Base-by-base conservation (phyloP, 2,329 filamentous ascomycete species). In the Zymoseptoria passerinii region DNA sequence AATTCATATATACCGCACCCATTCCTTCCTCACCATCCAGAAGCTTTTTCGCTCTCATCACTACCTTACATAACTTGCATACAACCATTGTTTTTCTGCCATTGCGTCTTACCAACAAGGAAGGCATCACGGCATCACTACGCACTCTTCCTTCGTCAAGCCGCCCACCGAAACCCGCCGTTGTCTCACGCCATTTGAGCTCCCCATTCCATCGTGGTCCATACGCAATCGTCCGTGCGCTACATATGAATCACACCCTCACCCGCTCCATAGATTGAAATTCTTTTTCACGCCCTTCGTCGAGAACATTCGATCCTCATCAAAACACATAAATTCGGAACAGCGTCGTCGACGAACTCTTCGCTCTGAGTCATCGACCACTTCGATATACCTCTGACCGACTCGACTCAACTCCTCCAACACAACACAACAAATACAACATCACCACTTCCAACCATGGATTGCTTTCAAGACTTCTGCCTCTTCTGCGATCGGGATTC, bases 401-500 rank as follows among this genome's bases (percentile, higher is more conserved):
- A 52, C 50, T 28, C 50, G 23, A 28, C 23, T 23, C 23, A 4
- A 23, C 23, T 23, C 23, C 23, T 18, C 23, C 50, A 28, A 28
- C 23, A 52, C 48, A 29, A 29, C 51, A 51, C 51, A 55, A 49
- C 27, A n/a, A n/a, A n/a, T n/a, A 61, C 54, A 60, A 28, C 50
- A 53, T 52, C 44, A 53, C 53, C 40, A 29, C 18, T 20, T 40
- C n/a, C 53, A 40, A 64, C 52, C 53, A 79, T 80, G 76, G 77
- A 79, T 71, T 96, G 92, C 90, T 89, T 89, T 69, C 89, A 88
- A 75, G 88, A 95, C 76, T 96, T 90, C 83, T 96, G 92, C 81
- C 86, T 96, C 69, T 86, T 88, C 79, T 96, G 92, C 80, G 92
- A 96, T 78, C 88, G 88, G 77, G 90, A 95, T 77, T 91, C 88